A percentile compares a stretch with the other conserved stretches of the same genome.
Evolutionary conservation across 208 protist species (phyloP).

Genomic region (Trichomonas tenax): DNA sequence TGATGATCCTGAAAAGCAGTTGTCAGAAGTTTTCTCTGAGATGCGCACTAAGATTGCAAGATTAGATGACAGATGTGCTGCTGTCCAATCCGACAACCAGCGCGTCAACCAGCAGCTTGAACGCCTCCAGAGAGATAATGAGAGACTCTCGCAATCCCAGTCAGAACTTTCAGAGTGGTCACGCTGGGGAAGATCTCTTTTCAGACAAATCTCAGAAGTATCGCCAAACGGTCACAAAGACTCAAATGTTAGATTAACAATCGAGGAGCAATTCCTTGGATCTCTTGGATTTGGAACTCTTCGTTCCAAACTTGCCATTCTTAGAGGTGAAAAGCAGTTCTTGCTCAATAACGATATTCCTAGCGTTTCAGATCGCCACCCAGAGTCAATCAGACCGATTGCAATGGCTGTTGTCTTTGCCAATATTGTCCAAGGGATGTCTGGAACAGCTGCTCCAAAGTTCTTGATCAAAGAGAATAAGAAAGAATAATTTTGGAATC

Average conservation of each 20-base stretch:
- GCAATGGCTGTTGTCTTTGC: not conserved
- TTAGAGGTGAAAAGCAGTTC: not conserved
- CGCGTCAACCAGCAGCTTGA: not conserved
- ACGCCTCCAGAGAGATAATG: not conserved
- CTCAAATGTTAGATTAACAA: not conserved
- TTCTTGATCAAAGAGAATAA: not conserved
- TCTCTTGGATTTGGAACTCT: not conserved
- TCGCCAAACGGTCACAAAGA: not conserved
- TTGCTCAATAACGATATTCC: not conserved
- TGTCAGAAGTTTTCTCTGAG: not conserved
- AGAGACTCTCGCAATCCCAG: not conserved
- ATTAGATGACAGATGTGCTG: not conserved
- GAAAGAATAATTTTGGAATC: too few relatives aligned
- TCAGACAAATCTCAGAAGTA: not conserved
- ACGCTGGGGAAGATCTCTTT: not conserved
- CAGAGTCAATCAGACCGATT: not conserved
- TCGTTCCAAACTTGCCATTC: not conserved
- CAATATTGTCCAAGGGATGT: not conserved
- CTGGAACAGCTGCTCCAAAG: not conserved
- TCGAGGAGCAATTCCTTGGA: not conserved
- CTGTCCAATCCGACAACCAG: not conserved
- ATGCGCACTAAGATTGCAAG: not conserved
- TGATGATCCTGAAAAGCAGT: not conserved
- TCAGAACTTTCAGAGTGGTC: not conserved
- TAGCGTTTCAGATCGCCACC: not conserved